A percentile compares a stretch with the other conserved stretches of the same genome.
Conservation (phyloP, 2,329 filamentous ascomycete genomes). For the Sporothrix protearum region DNA sequence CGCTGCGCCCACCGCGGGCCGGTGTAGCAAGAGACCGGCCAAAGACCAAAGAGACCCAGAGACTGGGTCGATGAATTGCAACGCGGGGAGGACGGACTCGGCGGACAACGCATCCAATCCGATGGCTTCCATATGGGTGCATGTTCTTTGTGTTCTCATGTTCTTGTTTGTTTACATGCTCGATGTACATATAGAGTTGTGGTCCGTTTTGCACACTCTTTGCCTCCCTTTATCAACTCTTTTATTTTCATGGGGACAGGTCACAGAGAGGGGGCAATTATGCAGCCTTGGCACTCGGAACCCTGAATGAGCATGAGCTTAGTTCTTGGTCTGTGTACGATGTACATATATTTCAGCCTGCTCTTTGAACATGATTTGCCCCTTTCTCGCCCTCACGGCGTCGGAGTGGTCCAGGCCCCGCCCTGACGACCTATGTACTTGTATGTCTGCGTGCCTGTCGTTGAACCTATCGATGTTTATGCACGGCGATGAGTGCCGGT, state of each 20-base stretch:
- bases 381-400: slow-evolving; percentile 2
- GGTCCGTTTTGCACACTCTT: too few relatives aligned
- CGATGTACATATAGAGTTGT: too few relatives aligned
- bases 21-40: neutral
- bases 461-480: neutral
- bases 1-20: neutral
- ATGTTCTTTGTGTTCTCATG: neutral
- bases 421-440: too few relatives aligned
- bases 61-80: neutral
- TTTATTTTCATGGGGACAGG: too few relatives aligned
- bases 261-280: neutral
- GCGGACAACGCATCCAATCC: neutral
- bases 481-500: neutral
- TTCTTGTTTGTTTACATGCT: neutral
- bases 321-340: neutral
- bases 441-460: too few relatives aligned
- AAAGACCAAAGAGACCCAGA: neutral
- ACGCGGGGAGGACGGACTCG: neutral
- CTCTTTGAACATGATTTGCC: neutral
- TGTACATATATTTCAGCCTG: neutral
- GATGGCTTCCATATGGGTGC: neutral
- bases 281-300: slow-evolving; percentile 1
- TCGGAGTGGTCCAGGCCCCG: neutral
- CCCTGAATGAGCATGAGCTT: neutral
- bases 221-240: too few relatives aligned